phyloP scores from a whole-genome alignment of 768 basidiomycete species.

The Strobilomyces echinocephalus region DNA sequence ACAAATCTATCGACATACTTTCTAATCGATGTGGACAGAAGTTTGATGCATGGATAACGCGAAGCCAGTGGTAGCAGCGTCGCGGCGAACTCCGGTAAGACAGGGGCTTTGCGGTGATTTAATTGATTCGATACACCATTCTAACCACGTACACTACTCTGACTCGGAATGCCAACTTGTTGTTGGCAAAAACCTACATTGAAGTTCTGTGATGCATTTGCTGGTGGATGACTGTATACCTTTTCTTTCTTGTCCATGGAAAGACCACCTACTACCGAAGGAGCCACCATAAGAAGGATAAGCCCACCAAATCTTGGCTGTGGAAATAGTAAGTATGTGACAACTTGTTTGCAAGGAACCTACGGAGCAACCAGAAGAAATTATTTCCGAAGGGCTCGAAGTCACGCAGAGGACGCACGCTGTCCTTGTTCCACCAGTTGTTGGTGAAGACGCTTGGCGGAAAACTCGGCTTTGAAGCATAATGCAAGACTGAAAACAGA shows the following conservation, averaged over 20 bases:
- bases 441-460: conserved; percentile 98
- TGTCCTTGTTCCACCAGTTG: conserved; percentile 96
- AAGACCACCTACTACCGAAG: conserved; percentile 72
- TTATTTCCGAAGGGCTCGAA: conserved; percentile 80
- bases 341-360: neutral
- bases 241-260: conserved; percentile 99
- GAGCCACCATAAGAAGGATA: conserved; percentile 89
- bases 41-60: too few species aligned
- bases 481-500: conserved; percentile 81
- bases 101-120: too few species aligned
- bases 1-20: too few species aligned
- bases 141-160: too few species aligned
- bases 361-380: conserved; percentile 96
- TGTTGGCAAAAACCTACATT: too few species aligned
- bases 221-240: too few species aligned
- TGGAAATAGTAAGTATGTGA: conserved; percentile 7
- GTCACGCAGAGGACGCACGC: conserved; percentile 90
- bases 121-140: too few species aligned
- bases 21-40: too few species aligned
- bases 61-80: too few species aligned
- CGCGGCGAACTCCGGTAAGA: too few species aligned
- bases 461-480: conserved; percentile 99
- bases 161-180: too few species aligned
- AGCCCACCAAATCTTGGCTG: conserved; percentile 96
- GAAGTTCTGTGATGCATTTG: too few species aligned